phyloP scores from a whole-genome alignment of 2,329 filamentous ascomycete species.

The Venturia oleaginea region DNA sequence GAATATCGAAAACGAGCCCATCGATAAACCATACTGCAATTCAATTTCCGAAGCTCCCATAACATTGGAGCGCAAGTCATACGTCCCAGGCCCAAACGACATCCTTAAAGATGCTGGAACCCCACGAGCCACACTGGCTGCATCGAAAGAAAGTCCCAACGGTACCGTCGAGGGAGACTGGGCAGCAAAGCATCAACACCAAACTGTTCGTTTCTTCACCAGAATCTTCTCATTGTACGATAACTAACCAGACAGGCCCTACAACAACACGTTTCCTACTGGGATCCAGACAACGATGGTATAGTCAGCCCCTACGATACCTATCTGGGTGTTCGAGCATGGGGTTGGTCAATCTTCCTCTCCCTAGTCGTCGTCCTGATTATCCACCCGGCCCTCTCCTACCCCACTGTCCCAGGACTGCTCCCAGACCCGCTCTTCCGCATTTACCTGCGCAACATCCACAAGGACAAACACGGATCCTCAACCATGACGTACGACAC shows the following conservation, averaged over 20 bases:
- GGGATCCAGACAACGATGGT: slow-evolving; percentile 42
- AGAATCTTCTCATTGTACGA: background rate
- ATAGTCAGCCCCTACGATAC: slow-evolving; percentile 47
- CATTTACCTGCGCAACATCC: slow-evolving; percentile 31
- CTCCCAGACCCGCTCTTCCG: slow-evolving; percentile 38
- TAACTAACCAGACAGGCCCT: slow-evolving; percentile 27
- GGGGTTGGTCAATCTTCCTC: slow-evolving; percentile 38
- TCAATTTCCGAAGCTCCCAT: background rate
- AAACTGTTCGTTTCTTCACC: slow-evolving; percentile 23
- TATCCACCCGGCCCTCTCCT: slow-evolving; percentile 43
- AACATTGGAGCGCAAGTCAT: slow-evolving; percentile 17
- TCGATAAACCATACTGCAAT: background rate
- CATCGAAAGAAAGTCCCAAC: slow-evolving; percentile 30
- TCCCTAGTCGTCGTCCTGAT: slow-evolving; percentile 36
- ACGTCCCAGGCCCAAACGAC: slow-evolving; percentile 18
- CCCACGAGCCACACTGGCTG: slow-evolving; percentile 34
- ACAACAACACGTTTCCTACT: slow-evolving; percentile 46
- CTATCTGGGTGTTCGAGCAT: slow-evolving; percentile 36
- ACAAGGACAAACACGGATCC: slow-evolving; percentile 36
- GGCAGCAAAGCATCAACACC: slow-evolving; percentile 29
- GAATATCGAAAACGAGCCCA: background rate
- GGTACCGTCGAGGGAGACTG: slow-evolving; percentile 34
- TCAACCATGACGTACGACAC: slow-evolving; percentile 36
- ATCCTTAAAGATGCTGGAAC: slow-evolving; percentile 26
- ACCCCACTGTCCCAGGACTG: slow-evolving; percentile 34